These are phyloP conservation scores for Hericium rajendrae DNA, from an alignment of 768 basidiomycete species.

Conservation along the genomic window DNA sequence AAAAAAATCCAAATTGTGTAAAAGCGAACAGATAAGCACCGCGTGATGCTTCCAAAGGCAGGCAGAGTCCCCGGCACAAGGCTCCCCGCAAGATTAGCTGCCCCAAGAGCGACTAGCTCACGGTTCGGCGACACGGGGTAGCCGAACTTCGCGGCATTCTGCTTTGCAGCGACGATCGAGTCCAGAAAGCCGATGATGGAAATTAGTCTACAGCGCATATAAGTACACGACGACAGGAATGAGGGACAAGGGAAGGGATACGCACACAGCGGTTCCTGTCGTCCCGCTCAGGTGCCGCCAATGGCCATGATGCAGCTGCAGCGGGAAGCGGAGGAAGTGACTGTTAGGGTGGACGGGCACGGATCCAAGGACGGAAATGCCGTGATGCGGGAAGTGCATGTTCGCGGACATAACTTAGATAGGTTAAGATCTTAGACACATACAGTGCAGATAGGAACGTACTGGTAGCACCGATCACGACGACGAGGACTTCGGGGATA, in stretches of 20 bases:
- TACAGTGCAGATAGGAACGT: conserved; percentile 19
- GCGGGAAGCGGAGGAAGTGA: conserved; percentile 67
- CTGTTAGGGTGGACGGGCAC: conserved; percentile 50
- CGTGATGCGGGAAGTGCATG: conserved; percentile 66
- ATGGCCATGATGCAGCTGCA: conserved; percentile 26
- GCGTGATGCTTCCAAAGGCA: conserved; percentile 87
- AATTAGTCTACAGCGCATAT: conserved; percentile 44
- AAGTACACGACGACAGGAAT: not conserved
- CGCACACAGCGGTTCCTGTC: conserved; percentile 75
- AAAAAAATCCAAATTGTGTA: not conserved
- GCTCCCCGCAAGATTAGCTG: conserved; percentile 68
- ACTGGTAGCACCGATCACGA: conserved; percentile 81
- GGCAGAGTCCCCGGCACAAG: conserved; percentile 87
- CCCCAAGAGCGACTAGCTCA: conserved; percentile 88
- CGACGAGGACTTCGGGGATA: conserved; percentile 83
- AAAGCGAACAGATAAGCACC: conserved; percentile 32
- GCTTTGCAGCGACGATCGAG: conserved; percentile 91
- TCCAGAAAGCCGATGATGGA: conserved; percentile 88
- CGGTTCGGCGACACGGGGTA: conserved; percentile 90
- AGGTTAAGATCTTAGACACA: not conserved
- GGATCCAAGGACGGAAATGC: conserved; percentile 76
- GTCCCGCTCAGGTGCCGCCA: conserved; percentile 57
- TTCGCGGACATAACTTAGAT: conserved; percentile 54
- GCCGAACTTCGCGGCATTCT: conserved; percentile 76
- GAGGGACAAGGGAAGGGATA: not conserved